Evolutionary conservation across 441 rosid species (phyloP), one percentile per base, ranked within the genome.

Genomic region (Biscutella auriculata): DNA sequence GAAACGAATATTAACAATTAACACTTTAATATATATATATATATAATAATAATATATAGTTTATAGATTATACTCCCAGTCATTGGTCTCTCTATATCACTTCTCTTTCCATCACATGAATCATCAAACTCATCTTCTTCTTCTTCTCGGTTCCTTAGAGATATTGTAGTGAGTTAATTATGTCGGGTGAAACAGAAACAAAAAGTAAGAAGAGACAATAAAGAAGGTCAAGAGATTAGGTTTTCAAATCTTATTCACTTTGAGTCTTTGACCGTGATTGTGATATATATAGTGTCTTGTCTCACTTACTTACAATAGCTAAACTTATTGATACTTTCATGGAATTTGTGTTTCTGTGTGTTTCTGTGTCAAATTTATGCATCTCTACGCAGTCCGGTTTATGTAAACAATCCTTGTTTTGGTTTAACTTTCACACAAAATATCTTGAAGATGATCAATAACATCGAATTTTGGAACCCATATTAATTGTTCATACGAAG

Each of bases 201-300:
- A 53, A 67, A 60, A 53, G 61, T 28, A 43, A 10, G 70, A 51
- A 51, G 54, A 59, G 21, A 60, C 49, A 52, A 66, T 44, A 52
- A 59, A 48, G 30, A 56, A 58, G 54, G 60, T 42, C 45, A 57
- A 40, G 49, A 47, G 45, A 57, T 66, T 66, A 40, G 65, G 17
- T 59, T 66, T 60, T 51, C 71, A 52, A 51, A 66, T 52, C 60
- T 66, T 32, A 41, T 27, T 57, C 65, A 43, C 55, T 59, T 58
- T 66, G 71, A 66, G n/a, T n/a, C 65, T 45, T 30, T 54, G 68
- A 63, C 32, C 13, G 62, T 64, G 62, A 64, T 56, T 27, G 16
- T 67, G 66, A 67, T 53, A 25, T 49, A 53, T 62, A 67, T 60
- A 53, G 62, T 67, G 66, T 67, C 71, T 60, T 67, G 62, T 67